Conservation (phyloP, 306 rosid species). For the Lathyrus tuberosus region DNA sequence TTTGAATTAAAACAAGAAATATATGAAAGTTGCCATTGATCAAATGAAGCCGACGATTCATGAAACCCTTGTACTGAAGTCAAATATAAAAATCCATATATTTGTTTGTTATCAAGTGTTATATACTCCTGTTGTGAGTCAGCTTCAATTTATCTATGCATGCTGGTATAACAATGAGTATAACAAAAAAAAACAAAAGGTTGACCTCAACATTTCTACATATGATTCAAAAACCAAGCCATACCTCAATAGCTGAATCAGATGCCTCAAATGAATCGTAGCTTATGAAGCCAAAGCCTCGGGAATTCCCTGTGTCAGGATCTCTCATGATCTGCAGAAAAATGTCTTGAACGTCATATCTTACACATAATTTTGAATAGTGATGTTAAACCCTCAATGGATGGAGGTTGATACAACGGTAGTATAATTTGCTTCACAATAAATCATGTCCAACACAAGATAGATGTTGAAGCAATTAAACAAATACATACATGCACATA, state of each 20-base stretch:
- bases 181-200: conserved; percentile 31
- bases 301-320: conserved; percentile 95
- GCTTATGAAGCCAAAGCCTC: conserved; percentile 98
- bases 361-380: conserved; percentile 28
- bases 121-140: background rate
- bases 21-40: background rate
- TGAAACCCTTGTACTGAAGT: background rate
- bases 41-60: background rate
- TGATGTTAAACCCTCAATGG: conserved; percentile 4
- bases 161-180: background rate
- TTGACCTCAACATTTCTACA: conserved; percentile 11
- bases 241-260: conserved; percentile 96
- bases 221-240: conserved; percentile 22
- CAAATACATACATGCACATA: conserved; percentile 12
- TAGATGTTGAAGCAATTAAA: conserved; percentile 22
- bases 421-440: conserved; percentile 17
- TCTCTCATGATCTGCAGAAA: conserved; percentile 93
- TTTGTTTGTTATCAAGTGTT: background rate
- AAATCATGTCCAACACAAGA: background rate
- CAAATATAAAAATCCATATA: conserved; percentile 8
- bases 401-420: conserved; percentile 4
- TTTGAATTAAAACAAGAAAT: background rate
- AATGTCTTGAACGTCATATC: conserved; percentile 34
- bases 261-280: conserved; percentile 99
- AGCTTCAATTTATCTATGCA: background rate